These are phyloP conservation scores for Fusarium nelsonii DNA, from an alignment of 2,329 filamentous ascomycete genomes.

Conservation along the genomic window DNA sequence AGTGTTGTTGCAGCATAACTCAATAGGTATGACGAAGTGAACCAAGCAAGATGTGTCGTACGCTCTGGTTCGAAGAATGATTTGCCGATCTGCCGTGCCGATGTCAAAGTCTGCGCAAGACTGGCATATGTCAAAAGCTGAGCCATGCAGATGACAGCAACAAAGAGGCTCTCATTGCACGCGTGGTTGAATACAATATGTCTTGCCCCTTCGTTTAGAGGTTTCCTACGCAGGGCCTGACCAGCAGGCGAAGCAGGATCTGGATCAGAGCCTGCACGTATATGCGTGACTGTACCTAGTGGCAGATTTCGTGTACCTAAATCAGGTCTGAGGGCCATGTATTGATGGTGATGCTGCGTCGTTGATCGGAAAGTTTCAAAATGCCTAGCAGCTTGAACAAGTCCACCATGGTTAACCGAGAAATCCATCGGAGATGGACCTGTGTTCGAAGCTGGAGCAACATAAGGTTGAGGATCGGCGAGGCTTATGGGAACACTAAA, in stretches of 20 bases:
- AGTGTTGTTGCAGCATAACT: constrained; percentile 40
- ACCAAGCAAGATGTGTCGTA: constrained; percentile 44
- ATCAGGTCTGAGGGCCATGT: constrained; percentile 41
- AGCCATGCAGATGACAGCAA: constrained; percentile 45
- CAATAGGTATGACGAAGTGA: constrained; percentile 43
- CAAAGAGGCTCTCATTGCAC: constrained; percentile 45
- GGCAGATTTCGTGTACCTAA: constrained; percentile 28
- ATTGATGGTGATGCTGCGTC: constrained; percentile 39
- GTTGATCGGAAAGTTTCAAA: constrained; percentile 44
- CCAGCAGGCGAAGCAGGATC: constrained; percentile 18
- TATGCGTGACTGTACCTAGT: constrained; percentile 40
- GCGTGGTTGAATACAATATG: constrained; percentile 45
- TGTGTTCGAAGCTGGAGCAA: neutral
- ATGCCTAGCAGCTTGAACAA: constrained; percentile 43
- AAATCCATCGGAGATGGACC: constrained; percentile 16
- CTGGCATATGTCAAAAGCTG: constrained; percentile 44
- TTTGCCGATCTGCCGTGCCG: constrained; percentile 38
- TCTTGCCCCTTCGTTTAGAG: constrained; percentile 41
- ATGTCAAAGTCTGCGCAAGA: constrained; percentile 43
- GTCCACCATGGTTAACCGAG: constrained; percentile 40
- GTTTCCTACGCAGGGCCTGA: constrained; percentile 42
- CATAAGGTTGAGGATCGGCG: constrained; percentile 15
- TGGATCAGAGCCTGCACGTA: constrained; percentile 39
- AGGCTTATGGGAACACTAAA: constrained; percentile 24
- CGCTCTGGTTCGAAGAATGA: constrained; percentile 41